Conservation (phyloP, 441 rosid genomes). For the Syzygium malaccense region DNA sequence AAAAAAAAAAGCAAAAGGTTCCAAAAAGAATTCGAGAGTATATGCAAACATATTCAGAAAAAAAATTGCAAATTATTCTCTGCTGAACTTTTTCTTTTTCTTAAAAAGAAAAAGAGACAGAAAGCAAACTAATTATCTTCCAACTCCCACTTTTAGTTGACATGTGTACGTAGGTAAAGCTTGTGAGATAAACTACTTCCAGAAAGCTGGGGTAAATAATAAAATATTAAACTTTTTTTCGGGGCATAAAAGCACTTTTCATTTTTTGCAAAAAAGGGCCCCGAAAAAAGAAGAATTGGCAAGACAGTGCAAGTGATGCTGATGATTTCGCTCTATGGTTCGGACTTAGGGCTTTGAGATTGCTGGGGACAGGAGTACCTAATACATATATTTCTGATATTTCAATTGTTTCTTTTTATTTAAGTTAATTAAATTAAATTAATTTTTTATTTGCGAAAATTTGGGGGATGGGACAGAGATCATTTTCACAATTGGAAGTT, state of each 20-base stretch:
- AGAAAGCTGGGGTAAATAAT: background rate
- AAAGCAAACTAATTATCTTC: background rate
- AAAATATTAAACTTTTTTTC: background rate
- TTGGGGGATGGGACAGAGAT: background rate
- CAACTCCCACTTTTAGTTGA: background rate
- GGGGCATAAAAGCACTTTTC: background rate
- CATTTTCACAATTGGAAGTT: background rate
- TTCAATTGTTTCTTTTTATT: background rate
- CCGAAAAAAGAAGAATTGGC: background rate
- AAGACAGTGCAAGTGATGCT: background rate
- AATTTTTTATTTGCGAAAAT: background rate
- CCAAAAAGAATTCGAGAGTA: background rate
- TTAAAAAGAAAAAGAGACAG: background rate
- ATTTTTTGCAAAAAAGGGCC: background rate
- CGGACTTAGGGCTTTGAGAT: background rate
- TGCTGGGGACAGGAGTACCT: background rate
- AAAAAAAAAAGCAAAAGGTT: background rate
- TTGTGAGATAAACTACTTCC: background rate
- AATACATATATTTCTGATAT: background rate
- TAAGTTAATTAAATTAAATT: background rate
- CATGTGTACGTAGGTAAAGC: background rate
- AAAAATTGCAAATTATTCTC: background rate
- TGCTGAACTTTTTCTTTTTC: background rate
- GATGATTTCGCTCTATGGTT: background rate
- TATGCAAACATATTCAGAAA: background rate